These are phyloP conservation scores for Globisporangium camurandrum DNA, from an alignment of 352 stramenopile genomes.

Conservation along the genomic window DNA sequence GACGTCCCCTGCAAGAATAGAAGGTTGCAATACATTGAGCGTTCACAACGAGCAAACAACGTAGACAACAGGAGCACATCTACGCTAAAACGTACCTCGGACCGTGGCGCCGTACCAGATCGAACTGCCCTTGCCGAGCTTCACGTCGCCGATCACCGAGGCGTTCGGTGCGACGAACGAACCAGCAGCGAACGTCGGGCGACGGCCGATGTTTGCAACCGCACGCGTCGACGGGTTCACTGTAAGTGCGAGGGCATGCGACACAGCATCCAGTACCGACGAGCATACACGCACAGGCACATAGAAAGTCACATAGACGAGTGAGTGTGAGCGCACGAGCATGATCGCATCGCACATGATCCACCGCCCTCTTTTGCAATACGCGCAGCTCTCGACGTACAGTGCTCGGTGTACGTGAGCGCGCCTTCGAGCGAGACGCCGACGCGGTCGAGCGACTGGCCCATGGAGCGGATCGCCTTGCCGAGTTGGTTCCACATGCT, in stretches of 20 bases:
- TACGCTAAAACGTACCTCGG: constrained; percentile 33
- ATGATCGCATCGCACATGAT: neutral
- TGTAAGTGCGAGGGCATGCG: constrained; percentile 12
- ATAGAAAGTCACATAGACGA: neutral
- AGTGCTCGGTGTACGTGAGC: constrained; percentile 82
- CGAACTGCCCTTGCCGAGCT: constrained; percentile 84
- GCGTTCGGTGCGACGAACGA: constrained; percentile 90
- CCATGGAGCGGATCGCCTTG: constrained; percentile 79
- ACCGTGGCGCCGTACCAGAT: constrained; percentile 92
- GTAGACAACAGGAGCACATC: neutral
- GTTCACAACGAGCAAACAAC: neutral
- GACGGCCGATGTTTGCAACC: constrained; percentile 62
- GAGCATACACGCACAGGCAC: neutral
- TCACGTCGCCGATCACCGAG: constrained; percentile 90
- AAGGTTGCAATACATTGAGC: too few species aligned
- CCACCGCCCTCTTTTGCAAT: neutral
- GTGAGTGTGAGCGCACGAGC: constrained; percentile 2
- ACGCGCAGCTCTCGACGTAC: constrained; percentile 31
- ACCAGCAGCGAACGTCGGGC: constrained; percentile 39
- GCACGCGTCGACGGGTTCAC: constrained; percentile 80
- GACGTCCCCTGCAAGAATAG: constrained; percentile 53
- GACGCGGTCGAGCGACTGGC: constrained; percentile 80
- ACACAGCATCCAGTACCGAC: too few species aligned
- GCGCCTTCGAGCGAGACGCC: constrained; percentile 74
- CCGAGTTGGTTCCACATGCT: constrained; percentile 69